Evolutionary conservation across 2,329 filamentous ascomycete genomes (phyloP), one percentile per base, ranked within the genome.

Genomic region (Beauveria sp.): DNA sequence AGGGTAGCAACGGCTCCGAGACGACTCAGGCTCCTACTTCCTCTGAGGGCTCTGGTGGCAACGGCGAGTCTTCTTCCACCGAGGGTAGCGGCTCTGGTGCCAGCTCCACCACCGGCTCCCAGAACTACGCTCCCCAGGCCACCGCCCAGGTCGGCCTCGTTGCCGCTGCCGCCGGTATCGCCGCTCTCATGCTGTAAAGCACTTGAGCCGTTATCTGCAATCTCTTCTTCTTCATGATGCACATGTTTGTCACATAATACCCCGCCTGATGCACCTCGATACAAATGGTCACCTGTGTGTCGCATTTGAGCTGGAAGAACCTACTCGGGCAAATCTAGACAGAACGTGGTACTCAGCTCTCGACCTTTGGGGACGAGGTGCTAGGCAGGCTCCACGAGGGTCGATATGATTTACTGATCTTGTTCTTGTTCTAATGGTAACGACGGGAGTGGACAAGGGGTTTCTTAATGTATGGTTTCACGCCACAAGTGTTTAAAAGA

Each of bases 161-260:
- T 41, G 80, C 78, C 46, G 80, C 78, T 56, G 80, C 77, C 24
- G 79, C 78, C 22, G 80, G 80, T 68, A 62, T 82, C 51, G 79
- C 77, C 46, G 77, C 74, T 63, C 67, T 80, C 63, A 70, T 83
- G 62, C 75, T 83, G 62, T 83, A 79, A 77, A 65, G 64, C 30
- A 60, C 12, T 37, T 20, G 55, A 54, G 47, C 47, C 41, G 34
- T 2, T 55, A 34, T n/a, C n/a, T 50, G 22, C 55, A 51, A 56
- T 61, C 62, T 62, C 61, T 62, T 57, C 62, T 63, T 66, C 59
- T 63, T 66, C 62, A 70, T 66, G 66, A 69, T 71, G 70, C 72
- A 75, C 72, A 75, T 75, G 69, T 71, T 73, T 74, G 69, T 70
- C 73, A 75, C 69, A 75, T 73, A 76, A 76, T 75, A 76, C 72